Percentiles rank a stretch among this genome's conserved stretches.
These are phyloP conservation scores for Dictyostelium brefeldianum DNA, from an alignment of 78 protist species.

Conservation along the genomic window DNA sequence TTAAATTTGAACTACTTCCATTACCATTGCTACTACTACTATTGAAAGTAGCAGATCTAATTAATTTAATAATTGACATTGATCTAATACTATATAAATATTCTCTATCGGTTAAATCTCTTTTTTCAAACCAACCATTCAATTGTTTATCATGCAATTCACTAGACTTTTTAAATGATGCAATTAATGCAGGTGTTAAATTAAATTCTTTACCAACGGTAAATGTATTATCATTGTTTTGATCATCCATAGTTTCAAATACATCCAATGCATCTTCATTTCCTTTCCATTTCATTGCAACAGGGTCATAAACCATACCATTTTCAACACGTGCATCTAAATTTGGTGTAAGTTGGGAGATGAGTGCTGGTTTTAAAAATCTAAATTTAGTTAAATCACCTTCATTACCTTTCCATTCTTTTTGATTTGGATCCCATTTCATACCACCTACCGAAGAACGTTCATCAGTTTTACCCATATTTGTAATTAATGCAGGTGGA, in stretches of 20 bases:
- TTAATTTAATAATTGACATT: constrained; percentile 65
- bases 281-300: constrained; percentile 82
- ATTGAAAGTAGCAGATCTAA: neutral
- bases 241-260: constrained; percentile 77
- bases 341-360: constrained; percentile 37
- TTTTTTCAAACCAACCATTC: constrained; percentile 68
- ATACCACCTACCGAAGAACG: constrained; percentile 34
- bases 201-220: constrained; percentile 66
- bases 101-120: constrained; percentile 26
- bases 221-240: constrained; percentile 69
- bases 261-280: constrained; percentile 78
- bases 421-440: constrained; percentile 83
- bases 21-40: neutral
- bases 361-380: constrained; percentile 63
- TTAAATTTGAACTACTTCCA: neutral
- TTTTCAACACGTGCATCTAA: constrained; percentile 42
- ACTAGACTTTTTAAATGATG: neutral
- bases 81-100: constrained; percentile 40
- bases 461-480: constrained; percentile 14
- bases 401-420: constrained; percentile 80
- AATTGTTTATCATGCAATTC: constrained; percentile 11
- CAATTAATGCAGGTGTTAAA: constrained; percentile 9
- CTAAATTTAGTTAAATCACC: constrained; percentile 67
- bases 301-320: constrained; percentile 81
- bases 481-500: constrained; percentile 65